Percentiles rank a stretch among this genome's conserved stretches.
These are phyloP conservation scores for Saccharum officinarum DNA, from an alignment of 176 grass and related monocot species.

Conservation along the genomic window DNA sequence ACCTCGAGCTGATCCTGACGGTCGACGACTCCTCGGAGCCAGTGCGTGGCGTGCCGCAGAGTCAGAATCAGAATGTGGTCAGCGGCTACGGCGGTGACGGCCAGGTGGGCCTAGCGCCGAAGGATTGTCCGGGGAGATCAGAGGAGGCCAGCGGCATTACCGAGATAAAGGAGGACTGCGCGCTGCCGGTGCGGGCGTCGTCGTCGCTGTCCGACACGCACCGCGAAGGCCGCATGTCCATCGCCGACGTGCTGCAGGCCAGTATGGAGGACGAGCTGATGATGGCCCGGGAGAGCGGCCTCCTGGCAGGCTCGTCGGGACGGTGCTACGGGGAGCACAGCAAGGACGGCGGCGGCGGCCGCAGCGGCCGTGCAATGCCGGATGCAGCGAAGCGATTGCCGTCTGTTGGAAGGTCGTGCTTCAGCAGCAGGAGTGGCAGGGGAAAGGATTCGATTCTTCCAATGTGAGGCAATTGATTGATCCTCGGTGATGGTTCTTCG, in stretches of 20 bases:
- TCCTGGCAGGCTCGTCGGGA: conserved; percentile 35
- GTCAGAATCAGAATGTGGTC: neutral
- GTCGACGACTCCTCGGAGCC: conserved; percentile 36
- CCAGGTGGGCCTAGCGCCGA: neutral
- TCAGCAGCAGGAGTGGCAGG: conserved; percentile 55
- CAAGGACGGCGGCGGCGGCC: conserved; percentile 30
- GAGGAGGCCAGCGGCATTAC: conserved; percentile 29
- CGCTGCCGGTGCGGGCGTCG: conserved; percentile 20
- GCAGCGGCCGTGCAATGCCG: conserved; percentile 36
- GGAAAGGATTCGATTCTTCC: conserved; percentile 58
- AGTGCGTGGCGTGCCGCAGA: neutral
- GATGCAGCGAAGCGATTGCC: conserved; percentile 57
- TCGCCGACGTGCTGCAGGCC: conserved; percentile 68
- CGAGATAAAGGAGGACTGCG: conserved; percentile 58
- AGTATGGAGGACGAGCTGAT: conserved; percentile 72
- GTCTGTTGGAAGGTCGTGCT: conserved; percentile 57
- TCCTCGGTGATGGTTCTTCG: neutral
- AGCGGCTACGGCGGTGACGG: neutral
- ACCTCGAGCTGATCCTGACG: conserved; percentile 29
- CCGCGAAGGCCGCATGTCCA: conserved; percentile 51
- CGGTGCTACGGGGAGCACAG: conserved; percentile 46
- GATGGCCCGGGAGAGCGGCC: conserved; percentile 61
- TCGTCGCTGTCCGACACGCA: conserved; percentile 47
- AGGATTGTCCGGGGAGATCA: conserved; percentile 37
- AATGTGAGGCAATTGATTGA: conserved; percentile 33